Conservation (phyloP, 106 monocot genomes). For the Acorus gramineus region DNA sequence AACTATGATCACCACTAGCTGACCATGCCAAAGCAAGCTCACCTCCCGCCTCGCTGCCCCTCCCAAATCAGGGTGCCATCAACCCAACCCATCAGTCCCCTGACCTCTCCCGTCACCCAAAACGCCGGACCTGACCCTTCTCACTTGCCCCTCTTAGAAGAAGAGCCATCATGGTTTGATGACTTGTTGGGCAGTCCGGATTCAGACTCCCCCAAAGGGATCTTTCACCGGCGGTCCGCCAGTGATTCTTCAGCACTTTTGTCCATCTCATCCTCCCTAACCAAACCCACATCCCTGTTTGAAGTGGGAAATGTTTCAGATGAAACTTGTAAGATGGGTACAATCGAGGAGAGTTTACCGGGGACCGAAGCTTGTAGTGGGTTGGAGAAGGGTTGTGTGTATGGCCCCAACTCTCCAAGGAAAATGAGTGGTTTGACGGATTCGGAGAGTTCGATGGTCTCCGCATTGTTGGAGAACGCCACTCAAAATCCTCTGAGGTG, state of each 20-base stretch:
- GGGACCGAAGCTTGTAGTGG: conserved; percentile 20
- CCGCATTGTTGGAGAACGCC: conserved; percentile 62
- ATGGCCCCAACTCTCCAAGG: conserved; percentile 95
- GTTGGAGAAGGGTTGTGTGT: conserved; percentile 46
- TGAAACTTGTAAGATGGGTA: not conserved
- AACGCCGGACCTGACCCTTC: conserved; percentile 6
- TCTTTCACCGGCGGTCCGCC: conserved; percentile 48
- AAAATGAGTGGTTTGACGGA: conserved; percentile 39
- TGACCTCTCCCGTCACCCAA: not conserved
- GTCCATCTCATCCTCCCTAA: conserved; percentile 16
- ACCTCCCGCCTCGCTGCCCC: conserved; percentile 76
- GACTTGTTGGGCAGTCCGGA: conserved; percentile 42
- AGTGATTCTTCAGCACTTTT: conserved; percentile 69
- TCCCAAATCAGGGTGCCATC: conserved; percentile 16
- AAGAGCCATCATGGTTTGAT: conserved; percentile 59
- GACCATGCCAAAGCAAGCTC: conserved; percentile 53
- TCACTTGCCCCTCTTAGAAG: conserved; percentile 37
- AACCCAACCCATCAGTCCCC: conserved; percentile 1
- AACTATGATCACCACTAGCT: not conserved
- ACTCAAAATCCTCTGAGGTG: conserved; percentile 44
- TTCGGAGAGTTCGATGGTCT: conserved; percentile 54
- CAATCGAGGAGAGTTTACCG: not conserved
- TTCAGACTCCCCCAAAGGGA: conserved; percentile 7
- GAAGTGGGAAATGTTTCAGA: conserved; percentile 11
- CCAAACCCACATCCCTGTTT: conserved; percentile 5